These are phyloP conservation scores for Podaxis sp. DNA, from an alignment of 768 basidiomycete species.

Conservation along the genomic window DNA sequence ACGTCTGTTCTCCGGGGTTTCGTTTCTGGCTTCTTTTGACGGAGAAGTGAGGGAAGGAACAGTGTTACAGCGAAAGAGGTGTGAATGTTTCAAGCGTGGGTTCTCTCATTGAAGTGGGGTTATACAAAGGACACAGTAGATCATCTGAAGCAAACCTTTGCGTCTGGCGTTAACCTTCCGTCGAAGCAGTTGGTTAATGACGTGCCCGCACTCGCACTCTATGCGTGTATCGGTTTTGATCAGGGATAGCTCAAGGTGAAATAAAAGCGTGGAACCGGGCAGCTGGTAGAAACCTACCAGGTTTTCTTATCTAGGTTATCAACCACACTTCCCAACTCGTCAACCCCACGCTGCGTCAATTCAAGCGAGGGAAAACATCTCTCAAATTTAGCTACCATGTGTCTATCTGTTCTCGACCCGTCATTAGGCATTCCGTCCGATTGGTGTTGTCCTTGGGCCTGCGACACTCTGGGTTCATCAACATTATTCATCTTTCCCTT, in stretches of 20 bases:
- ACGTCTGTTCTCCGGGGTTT: neutral
- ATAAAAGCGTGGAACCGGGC: neutral
- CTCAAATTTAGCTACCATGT: neutral
- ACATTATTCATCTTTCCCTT: neutral
- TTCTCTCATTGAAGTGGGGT: neutral
- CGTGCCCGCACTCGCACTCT: neutral
- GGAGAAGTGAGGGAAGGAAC: neutral
- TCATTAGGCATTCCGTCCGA: neutral
- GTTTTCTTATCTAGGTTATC: neutral
- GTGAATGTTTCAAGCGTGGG: neutral
- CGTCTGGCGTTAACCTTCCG: neutral
- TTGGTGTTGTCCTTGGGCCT: neutral
- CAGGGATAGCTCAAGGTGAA: neutral
- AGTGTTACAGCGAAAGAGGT: neutral
- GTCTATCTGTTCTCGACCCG: conserved; percentile 2
- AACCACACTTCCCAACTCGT: neutral
- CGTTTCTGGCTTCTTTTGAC: neutral
- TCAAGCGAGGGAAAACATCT: neutral
- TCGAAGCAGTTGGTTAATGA: neutral
- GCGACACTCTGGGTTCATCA: neutral
- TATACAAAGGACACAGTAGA: neutral
- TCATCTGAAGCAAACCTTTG: neutral
- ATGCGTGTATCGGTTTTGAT: neutral
- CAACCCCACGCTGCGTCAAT: neutral
- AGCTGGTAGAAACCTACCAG: neutral